phyloP scores from a whole-genome alignment of 2,329 filamentous ascomycete species.

The Calonectria fujianensis region DNA sequence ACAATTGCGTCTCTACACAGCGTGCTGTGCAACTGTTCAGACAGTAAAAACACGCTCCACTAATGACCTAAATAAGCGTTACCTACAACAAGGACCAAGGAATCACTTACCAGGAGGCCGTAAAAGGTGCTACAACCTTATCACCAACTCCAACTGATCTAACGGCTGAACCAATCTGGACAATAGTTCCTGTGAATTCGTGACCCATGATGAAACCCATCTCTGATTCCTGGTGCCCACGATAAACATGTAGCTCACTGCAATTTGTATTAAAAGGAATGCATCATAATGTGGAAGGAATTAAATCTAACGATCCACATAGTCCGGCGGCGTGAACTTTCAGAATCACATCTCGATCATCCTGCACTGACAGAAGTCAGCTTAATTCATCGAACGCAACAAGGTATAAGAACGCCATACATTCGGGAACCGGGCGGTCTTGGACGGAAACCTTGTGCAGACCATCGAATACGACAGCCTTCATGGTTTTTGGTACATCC shows the following conservation, averaged over 20 bases:
- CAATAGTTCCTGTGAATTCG: conserved; percentile 88
- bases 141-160: conserved; percentile 83
- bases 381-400: neutral
- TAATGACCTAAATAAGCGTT: conserved; percentile 42
- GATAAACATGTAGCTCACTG: conserved; percentile 90
- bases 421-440: conserved; percentile 84
- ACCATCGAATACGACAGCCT: conserved; percentile 91
- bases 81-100: neutral
- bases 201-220: conserved; percentile 84
- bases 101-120: conserved; percentile 80
- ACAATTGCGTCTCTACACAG: conserved; percentile 81
- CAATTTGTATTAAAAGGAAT: conserved; percentile 19
- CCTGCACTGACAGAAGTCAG: conserved; percentile 69
- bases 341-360: conserved; percentile 85
- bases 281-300: neutral
- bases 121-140: conserved; percentile 89
- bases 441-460: conserved; percentile 85
- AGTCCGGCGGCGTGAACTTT: conserved; percentile 89
- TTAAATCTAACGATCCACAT: conserved; percentile 84
- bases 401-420: conserved; percentile 52
- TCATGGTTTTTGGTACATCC: conserved; percentile 78
- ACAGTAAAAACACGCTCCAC: conserved; percentile 88
- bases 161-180: conserved; percentile 80
- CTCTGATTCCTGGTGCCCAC: conserved; percentile 83
- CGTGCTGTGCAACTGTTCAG: conserved; percentile 84